Evolutionary conservation across 495 filamentous ascomycete genomes (phyloP).

Genomic region (Annulohypoxylon moriforme): DNA sequence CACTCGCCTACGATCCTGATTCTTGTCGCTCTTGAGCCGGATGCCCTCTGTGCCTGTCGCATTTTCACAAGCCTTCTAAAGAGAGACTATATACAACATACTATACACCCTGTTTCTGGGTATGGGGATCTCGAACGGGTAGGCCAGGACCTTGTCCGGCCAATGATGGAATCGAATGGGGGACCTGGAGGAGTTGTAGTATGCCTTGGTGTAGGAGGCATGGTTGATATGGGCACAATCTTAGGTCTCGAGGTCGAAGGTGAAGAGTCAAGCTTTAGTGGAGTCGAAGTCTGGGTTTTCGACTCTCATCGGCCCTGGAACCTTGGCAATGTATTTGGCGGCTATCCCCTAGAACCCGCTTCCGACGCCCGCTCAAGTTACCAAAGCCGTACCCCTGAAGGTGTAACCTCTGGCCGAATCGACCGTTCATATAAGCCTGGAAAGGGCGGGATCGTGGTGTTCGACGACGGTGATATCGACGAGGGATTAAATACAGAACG

Average conservation of each 20-base stretch:
- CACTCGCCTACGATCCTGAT: conserved; percentile 91
- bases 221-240: conserved; percentile 83
- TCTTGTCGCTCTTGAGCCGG: conserved; percentile 91
- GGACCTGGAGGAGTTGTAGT: conserved; percentile 88
- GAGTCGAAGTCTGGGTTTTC: conserved; percentile 93
- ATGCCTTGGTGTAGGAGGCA: conserved; percentile 90
- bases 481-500: conserved; percentile 80
- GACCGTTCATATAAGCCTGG: conserved; percentile 76
- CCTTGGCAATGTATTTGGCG: conserved; percentile 89
- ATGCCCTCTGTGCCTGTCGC: conserved; percentile 94
- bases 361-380: conserved; percentile 59
- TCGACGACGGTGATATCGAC: conserved; percentile 96
- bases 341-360: conserved; percentile 63
- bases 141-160: conserved; percentile 78
- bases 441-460: conserved; percentile 86
- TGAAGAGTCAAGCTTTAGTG: conserved; percentile 68
- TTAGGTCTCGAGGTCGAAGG: conserved; percentile 72
- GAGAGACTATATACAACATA: conserved; percentile 97
- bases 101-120: conserved; percentile 92
- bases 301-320: conserved; percentile 96
- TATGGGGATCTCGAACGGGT: conserved; percentile 88
- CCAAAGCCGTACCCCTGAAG: conserved; percentile 60
- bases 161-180: conserved; percentile 83
- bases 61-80: conserved; percentile 92
- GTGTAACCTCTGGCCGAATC: conserved; percentile 74